Conservation (phyloP, 1,284 basidiomycete genomes). For the Leccinum angustisporum region DNA sequence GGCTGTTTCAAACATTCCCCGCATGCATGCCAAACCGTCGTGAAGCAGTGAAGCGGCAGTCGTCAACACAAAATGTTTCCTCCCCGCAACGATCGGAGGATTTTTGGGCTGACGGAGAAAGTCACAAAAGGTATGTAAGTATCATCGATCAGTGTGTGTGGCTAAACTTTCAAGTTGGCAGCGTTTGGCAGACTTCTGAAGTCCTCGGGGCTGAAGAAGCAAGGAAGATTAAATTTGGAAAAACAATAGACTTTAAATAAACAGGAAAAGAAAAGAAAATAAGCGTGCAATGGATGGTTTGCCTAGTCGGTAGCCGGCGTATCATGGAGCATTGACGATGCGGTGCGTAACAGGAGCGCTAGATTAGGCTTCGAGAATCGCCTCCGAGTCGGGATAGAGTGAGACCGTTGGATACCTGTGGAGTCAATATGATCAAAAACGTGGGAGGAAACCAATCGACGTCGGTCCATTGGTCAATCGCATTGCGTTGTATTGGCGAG, state of each 20-base stretch:
- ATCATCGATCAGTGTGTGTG: not conserved
- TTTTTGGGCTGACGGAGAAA: too few relatives aligned
- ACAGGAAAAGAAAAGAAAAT: not conserved
- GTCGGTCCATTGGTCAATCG: too few relatives aligned
- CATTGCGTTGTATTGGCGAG: too few relatives aligned
- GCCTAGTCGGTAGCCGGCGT: not conserved
- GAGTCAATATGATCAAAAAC: too few relatives aligned
- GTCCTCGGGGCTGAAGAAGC: not conserved
- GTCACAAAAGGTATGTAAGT: not conserved
- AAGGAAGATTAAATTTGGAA: not conserved
- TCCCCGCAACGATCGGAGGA: not conserved
- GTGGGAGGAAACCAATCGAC: too few relatives aligned
- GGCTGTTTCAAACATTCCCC: not conserved
- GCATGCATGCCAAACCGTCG: not conserved
- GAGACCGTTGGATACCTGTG: too few relatives aligned
- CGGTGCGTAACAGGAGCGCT: too few relatives aligned
- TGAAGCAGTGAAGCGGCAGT: not conserved
- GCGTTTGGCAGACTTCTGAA: not conserved
- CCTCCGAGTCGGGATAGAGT: too few relatives aligned
- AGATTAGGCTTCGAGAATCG: too few relatives aligned
- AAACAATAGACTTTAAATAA: not conserved
- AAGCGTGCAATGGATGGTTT: not conserved
- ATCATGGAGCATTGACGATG: too few relatives aligned
- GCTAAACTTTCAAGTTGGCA: not conserved
- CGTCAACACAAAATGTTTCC: not conserved